Base-by-base conservation (phyloP, 116 monocot genomes). In the Iris pallida region DNA sequence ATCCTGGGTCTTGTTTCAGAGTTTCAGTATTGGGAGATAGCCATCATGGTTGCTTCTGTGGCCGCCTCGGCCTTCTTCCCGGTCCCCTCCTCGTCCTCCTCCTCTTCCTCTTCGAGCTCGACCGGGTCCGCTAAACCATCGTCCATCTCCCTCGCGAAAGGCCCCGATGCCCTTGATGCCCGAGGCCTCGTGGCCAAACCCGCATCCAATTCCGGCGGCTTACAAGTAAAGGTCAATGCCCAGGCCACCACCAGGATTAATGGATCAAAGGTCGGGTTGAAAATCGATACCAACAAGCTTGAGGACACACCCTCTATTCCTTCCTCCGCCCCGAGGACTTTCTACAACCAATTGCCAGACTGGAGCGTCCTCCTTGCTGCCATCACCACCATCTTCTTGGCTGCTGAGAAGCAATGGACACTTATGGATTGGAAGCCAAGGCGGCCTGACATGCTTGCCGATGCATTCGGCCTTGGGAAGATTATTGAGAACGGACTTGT, bases 321-420 rank as follows among this genome's bases (percentile, higher is more conserved):
- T 0, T 83, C 60, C 42, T 72, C 64, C 7, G 66, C 76, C 8
- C 80, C 85, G 5, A 85, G 86, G 71, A 91, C 91, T 9, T 91
- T 91, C 75, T 95, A 91, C 68, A 95, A 89, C 72, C 83, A 91
- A 63, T 64, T 95, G 55, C 89, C 95, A 0, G 91, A 95, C 54
- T 91, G 86, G 91, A 91, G 91, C 66, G 65, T 95, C 61, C 90
- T 95, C 53, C 85, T 95, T 72, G 88, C 89, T 4, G 95, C 91
- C 61, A 76, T 95, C 53, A 95, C 95, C 4, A 88, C 88, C 8
- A 84, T 91, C 42, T 95, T 95, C 67, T 74, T 91, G 72, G 86
- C 91, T 43, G 91, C 91, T 0, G 95, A 95, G 82, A 91, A 89
- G 70, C 91, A 88, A 40, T 85, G 77, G 83, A 86, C 95, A 3